Base-by-base conservation (phyloP, 257 asterid species). In the Pogostemon cablin region DNA sequence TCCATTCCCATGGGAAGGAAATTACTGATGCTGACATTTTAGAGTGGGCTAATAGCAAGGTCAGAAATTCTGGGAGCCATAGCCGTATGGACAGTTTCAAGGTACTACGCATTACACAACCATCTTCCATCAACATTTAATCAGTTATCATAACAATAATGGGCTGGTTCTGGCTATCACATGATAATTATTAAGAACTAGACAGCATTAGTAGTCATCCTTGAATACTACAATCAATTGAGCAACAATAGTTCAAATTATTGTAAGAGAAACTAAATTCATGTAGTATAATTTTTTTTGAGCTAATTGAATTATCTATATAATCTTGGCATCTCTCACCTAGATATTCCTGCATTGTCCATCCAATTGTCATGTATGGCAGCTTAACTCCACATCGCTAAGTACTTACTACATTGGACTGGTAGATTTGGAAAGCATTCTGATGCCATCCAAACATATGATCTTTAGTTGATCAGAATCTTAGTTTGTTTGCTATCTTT, bases 41-140 rank as follows among this genome's bases (percentile, higher is more conserved):
- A 73, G 77, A 86, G 76, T 93, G 99, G 99, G 99, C 99, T 43
- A 93, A 91, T 71, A 73, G 78, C 82, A 88, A 87, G 83, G 91
- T 87, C 41, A 89, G 82, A 76, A 83, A 62, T 74, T 82, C 96
- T 4, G 95, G 91, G 75, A 81, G 97, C 82, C 88, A 82, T 81
- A 83, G 86, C 75, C 86, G 71, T 62, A 87, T 91, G 83, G 70
- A 70, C 32, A 85, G 96, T 79, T 93, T 91, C 83, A 93, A 91
- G 90, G 95, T 88, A 88, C 67, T 54, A 63, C 42, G 67, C 43
- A 52, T 37, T 40, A 25, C 32, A 25, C 32, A 47, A 69, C 43
- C 57, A 60, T 46, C 46, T 65, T 61, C 58, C n/a, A 50, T 34
- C 34, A 62, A 35, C 41, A 5, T 38, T 58, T 4, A 10, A 74